Percentiles rank a stretch among this genome's conserved stretches.
phyloP scores from a whole-genome alignment of 441 rosid genomes.

The Aquilaria agallochum region DNA sequence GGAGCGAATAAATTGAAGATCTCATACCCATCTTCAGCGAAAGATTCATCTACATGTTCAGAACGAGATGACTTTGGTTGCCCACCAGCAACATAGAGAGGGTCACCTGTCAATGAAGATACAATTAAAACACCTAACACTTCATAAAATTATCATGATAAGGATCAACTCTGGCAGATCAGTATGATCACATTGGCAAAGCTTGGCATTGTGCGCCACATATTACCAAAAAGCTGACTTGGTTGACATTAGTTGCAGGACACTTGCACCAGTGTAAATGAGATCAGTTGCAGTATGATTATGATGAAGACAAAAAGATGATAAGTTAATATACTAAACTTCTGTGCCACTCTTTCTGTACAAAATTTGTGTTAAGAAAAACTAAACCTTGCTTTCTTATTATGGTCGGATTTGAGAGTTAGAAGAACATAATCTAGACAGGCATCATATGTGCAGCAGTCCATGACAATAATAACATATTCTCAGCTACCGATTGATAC shows the following conservation, averaged over 20 bases:
- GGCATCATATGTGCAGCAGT: neutral
- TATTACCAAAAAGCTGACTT: too few species aligned
- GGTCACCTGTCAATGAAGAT: conserved; percentile 55
- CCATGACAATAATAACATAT: neutral
- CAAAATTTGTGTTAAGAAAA: too few species aligned
- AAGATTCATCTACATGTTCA: conserved; percentile 46
- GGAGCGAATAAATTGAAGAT: too few species aligned
- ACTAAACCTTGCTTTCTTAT: too few species aligned
- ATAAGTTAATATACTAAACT: neutral
- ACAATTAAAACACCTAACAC: neutral
- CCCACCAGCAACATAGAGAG: conserved; percentile 73
- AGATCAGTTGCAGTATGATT: too few species aligned
- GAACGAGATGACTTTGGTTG: conserved; percentile 51
- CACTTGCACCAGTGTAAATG: too few species aligned
- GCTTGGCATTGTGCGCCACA: neutral
- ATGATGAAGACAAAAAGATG: neutral
- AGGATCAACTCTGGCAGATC: neutral
- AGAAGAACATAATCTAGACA: too few species aligned
- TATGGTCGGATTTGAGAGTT: too few species aligned
- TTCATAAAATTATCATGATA: neutral
- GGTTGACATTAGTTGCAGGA: too few species aligned
- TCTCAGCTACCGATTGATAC: too few species aligned
- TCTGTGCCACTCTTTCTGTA: neutral
- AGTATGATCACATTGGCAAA: neutral
- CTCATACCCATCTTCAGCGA: conserved; percentile 73